Percentiles rank a stretch among this genome's conserved stretches.
Conservation (phyloP, 192 early-diverging fungal genomes). For the Podila epigama region DNA sequence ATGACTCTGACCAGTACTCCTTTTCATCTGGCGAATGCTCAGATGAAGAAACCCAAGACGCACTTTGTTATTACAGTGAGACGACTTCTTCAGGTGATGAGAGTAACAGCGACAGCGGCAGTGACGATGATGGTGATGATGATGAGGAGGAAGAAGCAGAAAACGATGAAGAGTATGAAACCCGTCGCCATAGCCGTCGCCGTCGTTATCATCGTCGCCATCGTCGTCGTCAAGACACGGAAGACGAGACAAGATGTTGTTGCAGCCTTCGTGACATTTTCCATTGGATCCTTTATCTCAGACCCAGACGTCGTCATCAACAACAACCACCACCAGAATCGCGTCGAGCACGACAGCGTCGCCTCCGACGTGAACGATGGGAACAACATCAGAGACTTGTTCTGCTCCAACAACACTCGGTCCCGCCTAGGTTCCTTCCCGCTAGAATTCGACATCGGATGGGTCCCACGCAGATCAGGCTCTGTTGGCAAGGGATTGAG, state of each 20-base stretch:
- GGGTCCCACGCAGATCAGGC: conserved; percentile 1
- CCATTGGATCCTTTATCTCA: background rate
- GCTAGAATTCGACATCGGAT: background rate
- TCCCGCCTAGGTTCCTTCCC: conserved; percentile 2
- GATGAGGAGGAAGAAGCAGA: no score
- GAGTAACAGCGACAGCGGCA: background rate
- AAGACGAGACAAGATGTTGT: background rate
- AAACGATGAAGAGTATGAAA: no score
- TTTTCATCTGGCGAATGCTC: conserved; percentile 17
- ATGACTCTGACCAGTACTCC: conserved; percentile 33
- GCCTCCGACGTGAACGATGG: conserved; percentile 19
- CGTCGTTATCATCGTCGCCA: background rate
- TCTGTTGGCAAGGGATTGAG: conserved; percentile 13
- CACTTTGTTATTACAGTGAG: background rate
- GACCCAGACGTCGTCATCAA: background rate
- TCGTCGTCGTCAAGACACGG: background rate
- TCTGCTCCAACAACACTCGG: conserved; percentile 14
- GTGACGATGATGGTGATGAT: background rate
- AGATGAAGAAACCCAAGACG: conserved; percentile 1
- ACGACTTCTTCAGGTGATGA: background rate
- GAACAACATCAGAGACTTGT: background rate
- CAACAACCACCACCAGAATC: background rate
- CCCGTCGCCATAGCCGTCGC: background rate
- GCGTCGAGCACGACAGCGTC: conserved; percentile 5
- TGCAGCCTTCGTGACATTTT: background rate